Evolutionary conservation across 768 basidiomycete species (phyloP), one percentile per base, ranked within the genome.

Genomic region (Boletus reticulatus): DNA sequence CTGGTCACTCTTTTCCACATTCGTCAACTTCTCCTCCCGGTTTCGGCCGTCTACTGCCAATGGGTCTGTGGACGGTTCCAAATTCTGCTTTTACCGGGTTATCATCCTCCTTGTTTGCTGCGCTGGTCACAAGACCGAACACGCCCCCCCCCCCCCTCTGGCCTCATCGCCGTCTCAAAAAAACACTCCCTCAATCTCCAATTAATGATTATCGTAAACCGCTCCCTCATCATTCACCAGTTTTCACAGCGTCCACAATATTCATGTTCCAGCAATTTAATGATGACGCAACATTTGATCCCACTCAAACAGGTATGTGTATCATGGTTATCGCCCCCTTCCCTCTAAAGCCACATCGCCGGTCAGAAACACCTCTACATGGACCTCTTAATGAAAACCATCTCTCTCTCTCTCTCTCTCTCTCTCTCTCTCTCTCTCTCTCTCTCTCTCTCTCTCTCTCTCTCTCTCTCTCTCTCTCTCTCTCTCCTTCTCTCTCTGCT

Each of bases 161-260:
- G 51, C 56, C 13, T 48, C 56, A 44, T 19, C 11, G 43, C 55
- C 50, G 34, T 55, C 13, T 24, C 45, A 48, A 51, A 45, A 48
- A 45, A 43, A 37, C 31, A 24, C 61, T 49, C 56, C 34, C 53
- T 50, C 63, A 52, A 67, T 62, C 57, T 50, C 57, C 55, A 42
- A 50, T 50, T 37, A 55, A 55, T 50, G 49, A 43, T 47, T 59
- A 55, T 67, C 66, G 60, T 67, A 67, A 64, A 51, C 53, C 9
- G 4, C 44, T 32, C 51, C 53, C 34, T 51, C 48, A 14, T 20
- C 22, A 22, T 3, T 52, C 55, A 55, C 46, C 19, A 46, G 43
- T 47, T 29, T 27, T 57, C 66, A 66, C 66, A 61, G 55, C 49
- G 43, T 42, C 51, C 8, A 20, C 29, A 29, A 31, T 27, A n/a